These are phyloP conservation scores for Trichosporon faecale DNA, from an alignment of 1,284 basidiomycete genomes.

Conservation along the genomic window DNA sequence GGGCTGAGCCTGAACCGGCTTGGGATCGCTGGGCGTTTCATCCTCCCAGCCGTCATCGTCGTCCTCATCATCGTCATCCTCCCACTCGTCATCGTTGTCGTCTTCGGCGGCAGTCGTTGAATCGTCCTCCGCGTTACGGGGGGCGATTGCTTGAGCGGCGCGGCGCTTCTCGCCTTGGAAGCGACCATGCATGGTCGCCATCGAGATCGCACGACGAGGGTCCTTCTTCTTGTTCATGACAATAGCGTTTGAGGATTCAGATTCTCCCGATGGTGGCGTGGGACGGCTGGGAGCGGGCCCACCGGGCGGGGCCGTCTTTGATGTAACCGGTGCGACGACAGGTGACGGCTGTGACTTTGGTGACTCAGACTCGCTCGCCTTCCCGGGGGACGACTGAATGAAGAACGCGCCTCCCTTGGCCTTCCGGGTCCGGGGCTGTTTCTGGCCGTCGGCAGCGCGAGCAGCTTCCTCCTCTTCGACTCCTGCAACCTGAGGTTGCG, in stretches of 20 bases:
- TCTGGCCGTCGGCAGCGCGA: conserved; percentile 10
- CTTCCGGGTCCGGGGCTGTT: background rate
- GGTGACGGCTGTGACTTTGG: conserved; percentile 27
- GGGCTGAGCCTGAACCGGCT: background rate
- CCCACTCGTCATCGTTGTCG: conserved; percentile 17
- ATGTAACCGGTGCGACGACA: conserved; percentile 9
- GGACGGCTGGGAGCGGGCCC: background rate
- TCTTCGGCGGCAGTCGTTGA: conserved; percentile 26
- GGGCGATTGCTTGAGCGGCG: conserved; percentile 36
- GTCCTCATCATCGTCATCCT: conserved; percentile 16
- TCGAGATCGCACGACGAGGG: conserved; percentile 38
- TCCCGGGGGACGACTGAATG: conserved; percentile 20
- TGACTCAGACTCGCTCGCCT: conserved; percentile 37
- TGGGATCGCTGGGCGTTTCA: conserved; percentile 12
- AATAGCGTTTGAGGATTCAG: conserved; percentile 31
- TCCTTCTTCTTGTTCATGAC: conserved; percentile 23
- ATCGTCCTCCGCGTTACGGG: conserved; percentile 32
- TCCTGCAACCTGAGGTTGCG: conserved; percentile 16
- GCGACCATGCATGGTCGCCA: conserved; percentile 45
- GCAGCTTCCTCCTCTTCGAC: conserved; percentile 23
- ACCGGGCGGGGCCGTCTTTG: background rate
- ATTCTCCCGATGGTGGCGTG: conserved; percentile 12
- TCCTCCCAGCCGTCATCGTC: conserved; percentile 20
- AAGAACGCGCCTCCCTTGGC: conserved; percentile 23
- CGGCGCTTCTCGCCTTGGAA: conserved; percentile 44